These are phyloP conservation scores for Lipomyces orientalis DNA, from an alignment of 805 yeast genomes.

Conservation along the genomic window DNA sequence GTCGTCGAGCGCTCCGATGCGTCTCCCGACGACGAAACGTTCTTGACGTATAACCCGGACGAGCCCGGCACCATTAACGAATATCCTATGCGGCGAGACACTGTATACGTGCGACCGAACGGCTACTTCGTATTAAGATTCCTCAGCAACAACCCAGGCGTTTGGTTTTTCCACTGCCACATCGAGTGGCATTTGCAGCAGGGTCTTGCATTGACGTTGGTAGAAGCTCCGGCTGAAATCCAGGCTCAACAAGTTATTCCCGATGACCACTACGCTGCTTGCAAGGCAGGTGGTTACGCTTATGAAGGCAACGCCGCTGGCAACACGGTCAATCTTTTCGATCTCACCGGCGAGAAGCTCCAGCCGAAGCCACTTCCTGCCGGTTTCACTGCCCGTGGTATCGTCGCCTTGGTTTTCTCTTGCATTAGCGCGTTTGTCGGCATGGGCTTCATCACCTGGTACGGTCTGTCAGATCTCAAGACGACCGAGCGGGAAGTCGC, in stretches of 20 bases:
- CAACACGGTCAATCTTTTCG: conserved; percentile 62
- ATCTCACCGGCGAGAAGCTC: conserved; percentile 76
- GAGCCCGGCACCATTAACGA: conserved; percentile 62
- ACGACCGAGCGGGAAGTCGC: conserved; percentile 68
- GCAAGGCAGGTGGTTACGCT: conserved; percentile 61
- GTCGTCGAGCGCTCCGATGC: conserved; percentile 72
- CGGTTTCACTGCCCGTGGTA: conserved; percentile 95
- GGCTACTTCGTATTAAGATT: conserved; percentile 87
- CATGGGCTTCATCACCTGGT: conserved; percentile 71
- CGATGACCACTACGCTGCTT: conserved; percentile 60
- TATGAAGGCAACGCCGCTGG: conserved; percentile 88
- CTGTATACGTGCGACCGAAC: conserved; percentile 76
- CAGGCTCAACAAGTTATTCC: conserved; percentile 62
- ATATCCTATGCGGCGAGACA: conserved; percentile 84
- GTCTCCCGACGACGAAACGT: conserved; percentile 57
- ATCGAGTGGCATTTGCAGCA: conserved; percentile 98
- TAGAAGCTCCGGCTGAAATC: conserved; percentile 82
- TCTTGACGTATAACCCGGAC: conserved; percentile 62
- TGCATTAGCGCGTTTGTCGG: conserved; percentile 86
- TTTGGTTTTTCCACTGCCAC: conserved; percentile 99
- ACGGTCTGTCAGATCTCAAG: conserved; percentile 85
- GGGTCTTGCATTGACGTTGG: conserved; percentile 79
- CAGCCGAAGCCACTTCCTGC: conserved; percentile 68
- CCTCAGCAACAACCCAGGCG: conserved; percentile 94
- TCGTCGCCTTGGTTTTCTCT: conserved; percentile 91